These are phyloP conservation scores for Neofusicoccum laricinum DNA, from an alignment of 2,329 filamentous ascomycete species.

Conservation along the genomic window DNA sequence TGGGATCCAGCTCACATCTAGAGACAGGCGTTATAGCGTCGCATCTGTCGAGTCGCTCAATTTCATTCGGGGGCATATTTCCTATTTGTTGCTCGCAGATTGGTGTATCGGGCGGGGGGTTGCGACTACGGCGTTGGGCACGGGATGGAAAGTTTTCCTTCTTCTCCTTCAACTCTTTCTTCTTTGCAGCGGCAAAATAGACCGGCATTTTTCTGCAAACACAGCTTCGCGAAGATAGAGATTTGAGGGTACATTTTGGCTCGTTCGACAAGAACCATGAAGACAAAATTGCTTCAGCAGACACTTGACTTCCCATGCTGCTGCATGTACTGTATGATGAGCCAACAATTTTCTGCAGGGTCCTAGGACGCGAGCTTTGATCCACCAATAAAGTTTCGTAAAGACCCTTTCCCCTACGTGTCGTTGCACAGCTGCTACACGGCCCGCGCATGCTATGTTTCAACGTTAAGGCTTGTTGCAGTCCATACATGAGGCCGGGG, in stretches of 20 bases:
- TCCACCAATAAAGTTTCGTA: not conserved
- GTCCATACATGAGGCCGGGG: no score
- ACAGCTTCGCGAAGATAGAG: not conserved
- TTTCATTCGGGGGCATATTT: not conserved
- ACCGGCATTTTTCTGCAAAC: not conserved
- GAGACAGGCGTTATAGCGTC: not conserved
- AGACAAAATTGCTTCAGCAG: not conserved
- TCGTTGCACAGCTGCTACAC: not conserved
- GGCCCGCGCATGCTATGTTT: not conserved
- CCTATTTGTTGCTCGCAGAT: not conserved
- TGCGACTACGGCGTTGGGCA: not conserved
- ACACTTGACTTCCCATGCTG: not conserved
- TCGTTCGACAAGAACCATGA: not conserved
- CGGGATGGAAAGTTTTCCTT: not conserved
- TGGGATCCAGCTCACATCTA: not conserved
- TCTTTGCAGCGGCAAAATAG: constrained; percentile 1
- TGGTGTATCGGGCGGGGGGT: not conserved
- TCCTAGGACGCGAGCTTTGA: not conserved
- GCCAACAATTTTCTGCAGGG: not conserved
- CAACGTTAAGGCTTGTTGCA: not conserved
- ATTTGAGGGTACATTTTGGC: not conserved
- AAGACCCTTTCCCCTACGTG: not conserved
- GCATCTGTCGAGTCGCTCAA: not conserved
- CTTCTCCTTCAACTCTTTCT: not conserved
- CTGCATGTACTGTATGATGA: not conserved